phyloP scores from a whole-genome alignment of 129 eudicot species.

The Flaveria bidentis region DNA sequence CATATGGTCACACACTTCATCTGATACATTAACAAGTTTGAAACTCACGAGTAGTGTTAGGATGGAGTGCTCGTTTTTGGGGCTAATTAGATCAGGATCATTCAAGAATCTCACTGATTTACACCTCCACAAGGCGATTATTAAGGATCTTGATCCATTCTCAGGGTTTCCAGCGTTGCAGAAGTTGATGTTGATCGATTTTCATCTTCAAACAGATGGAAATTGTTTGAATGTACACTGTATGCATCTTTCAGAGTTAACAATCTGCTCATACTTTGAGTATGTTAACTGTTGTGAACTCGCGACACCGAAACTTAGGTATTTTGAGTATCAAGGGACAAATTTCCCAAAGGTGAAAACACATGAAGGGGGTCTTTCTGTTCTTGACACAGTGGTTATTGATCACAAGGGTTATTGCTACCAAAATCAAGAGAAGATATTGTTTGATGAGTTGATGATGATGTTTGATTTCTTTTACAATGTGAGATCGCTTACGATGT shows the following conservation, averaged over 20 bases:
- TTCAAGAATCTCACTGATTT: slow-evolving; percentile 15
- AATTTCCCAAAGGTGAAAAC: neutral
- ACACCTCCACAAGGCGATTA: neutral
- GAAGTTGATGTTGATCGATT: neutral
- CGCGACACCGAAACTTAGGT: slow-evolving; percentile 19
- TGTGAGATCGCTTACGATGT: neutral
- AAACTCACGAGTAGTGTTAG: neutral
- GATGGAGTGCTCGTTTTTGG: neutral
- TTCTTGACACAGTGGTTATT: slow-evolving; percentile 14
- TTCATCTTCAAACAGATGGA: neutral
- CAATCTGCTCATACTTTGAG: neutral
- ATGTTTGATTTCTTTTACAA: neutral
- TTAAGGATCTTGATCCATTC: slow-evolving; percentile 15
- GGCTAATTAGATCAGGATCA: neutral
- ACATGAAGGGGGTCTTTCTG: neutral
- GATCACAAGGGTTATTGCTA: neutral
- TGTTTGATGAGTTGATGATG: slow-evolving; percentile 6
- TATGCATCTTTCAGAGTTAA: neutral
- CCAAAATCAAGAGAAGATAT: neutral
- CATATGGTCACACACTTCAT: neutral
- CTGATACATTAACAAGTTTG: neutral
- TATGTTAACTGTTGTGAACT: neutral
- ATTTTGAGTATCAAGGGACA: neutral
- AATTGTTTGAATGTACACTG: neutral
- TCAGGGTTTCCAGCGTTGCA: slow-evolving; percentile 18